Conservation (phyloP, 371 early-diverging fungal species). For the Smittium mucronatum region DNA sequence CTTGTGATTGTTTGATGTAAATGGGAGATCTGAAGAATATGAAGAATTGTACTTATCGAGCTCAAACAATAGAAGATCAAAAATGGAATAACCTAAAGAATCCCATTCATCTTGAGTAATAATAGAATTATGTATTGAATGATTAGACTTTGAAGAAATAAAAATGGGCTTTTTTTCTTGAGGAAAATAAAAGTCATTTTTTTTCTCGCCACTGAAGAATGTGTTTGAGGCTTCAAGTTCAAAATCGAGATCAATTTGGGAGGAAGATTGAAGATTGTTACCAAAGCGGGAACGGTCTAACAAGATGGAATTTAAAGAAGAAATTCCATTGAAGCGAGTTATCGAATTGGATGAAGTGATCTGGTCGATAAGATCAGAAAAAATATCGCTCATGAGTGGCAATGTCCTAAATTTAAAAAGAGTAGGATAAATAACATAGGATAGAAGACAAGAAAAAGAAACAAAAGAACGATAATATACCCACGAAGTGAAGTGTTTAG, state of each 20-base stretch:
- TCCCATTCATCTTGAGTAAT: too few species aligned
- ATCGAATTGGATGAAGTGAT: background rate
- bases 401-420: background rate
- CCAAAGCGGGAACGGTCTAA: background rate
- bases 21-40: background rate
- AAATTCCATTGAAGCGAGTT: background rate
- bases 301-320: background rate
- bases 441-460: background rate
- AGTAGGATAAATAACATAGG: background rate
- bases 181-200: background rate
- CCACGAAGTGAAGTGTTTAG: background rate
- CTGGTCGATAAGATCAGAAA: background rate
- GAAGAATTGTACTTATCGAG: background rate
- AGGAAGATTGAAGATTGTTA: background rate
- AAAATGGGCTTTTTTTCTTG: background rate
- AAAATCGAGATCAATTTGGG: background rate
- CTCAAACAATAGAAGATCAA: background rate
- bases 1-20: background rate
- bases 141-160: background rate
- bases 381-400: background rate
- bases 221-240: background rate
- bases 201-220: background rate
- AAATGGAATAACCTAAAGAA: background rate
- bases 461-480: background rate
- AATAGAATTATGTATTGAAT: background rate